Conservation (phyloP, 305 asterid genomes). For the Fraxinus velutina region DNA sequence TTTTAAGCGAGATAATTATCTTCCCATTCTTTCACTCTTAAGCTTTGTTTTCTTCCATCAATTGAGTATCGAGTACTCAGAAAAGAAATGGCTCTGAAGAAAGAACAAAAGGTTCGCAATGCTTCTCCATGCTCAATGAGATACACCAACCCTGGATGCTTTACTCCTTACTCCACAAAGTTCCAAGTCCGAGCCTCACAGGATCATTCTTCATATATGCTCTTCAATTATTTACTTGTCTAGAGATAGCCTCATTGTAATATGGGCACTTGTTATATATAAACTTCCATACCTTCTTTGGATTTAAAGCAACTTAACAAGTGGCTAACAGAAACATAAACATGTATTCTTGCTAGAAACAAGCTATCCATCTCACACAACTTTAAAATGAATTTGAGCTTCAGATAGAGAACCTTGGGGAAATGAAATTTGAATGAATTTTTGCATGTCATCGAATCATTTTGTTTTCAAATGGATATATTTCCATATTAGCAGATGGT, state of each 20-base stretch:
- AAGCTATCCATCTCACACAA: background rate
- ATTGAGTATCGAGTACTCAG: background rate
- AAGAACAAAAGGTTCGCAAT: background rate
- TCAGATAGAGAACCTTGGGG: background rate
- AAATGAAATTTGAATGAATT: slow-evolving; percentile 8
- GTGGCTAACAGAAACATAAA: background rate
- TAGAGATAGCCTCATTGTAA: background rate
- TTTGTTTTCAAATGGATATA: background rate
- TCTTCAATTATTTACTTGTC: background rate
- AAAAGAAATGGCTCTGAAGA: background rate
- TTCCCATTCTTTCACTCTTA: background rate
- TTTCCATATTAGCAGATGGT: background rate
- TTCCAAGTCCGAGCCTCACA: background rate
- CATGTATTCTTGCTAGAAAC: background rate
- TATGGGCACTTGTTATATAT: background rate
- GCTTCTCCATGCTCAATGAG: background rate
- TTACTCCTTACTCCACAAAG: background rate
- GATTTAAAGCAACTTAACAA: background rate
- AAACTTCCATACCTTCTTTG: background rate
- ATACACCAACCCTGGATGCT: background rate
- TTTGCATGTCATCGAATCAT: background rate
- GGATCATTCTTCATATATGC: background rate
- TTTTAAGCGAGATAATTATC: background rate
- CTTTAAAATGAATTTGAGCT: slow-evolving; percentile 8
- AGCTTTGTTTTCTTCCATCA: background rate